Conservation (phyloP, 1,139 yeast species). For the Protomyces lactucae-debilis region DNA sequence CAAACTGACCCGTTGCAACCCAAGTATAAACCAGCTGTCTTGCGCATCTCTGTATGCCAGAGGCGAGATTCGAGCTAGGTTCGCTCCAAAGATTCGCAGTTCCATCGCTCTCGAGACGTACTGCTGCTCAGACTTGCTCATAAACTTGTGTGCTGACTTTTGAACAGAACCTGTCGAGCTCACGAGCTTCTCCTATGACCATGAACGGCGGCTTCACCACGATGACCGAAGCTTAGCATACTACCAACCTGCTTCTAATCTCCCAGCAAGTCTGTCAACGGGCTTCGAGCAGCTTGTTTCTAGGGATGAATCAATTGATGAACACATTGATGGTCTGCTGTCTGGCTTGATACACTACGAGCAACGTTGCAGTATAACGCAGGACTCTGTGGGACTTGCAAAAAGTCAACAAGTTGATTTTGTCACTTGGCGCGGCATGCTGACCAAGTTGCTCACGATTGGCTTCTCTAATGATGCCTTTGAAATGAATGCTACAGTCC, state of each 20-base stretch:
- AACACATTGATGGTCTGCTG: conserved; percentile 58
- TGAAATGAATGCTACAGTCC: conserved; percentile 56
- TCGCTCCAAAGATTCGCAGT: conserved; percentile 12
- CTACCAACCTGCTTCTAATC: conserved; percentile 25
- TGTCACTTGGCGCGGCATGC: conserved; percentile 76
- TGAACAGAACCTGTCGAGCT: conserved; percentile 60
- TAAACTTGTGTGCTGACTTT: background rate
- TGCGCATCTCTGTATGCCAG: background rate
- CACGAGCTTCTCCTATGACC: conserved; percentile 53
- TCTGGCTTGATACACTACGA: conserved; percentile 56
- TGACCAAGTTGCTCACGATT: conserved; percentile 60
- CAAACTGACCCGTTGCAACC: no score
- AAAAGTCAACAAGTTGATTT: conserved; percentile 45
- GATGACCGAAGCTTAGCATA: conserved; percentile 46
- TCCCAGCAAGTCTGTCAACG: conserved; percentile 49
- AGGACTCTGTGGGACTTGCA: conserved; percentile 41
- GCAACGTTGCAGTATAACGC: conserved; percentile 39
- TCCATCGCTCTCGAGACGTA: conserved; percentile 13
- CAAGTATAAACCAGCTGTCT: no score
- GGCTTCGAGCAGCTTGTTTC: conserved; percentile 60
- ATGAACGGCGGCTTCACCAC: conserved; percentile 47
- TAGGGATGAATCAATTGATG: conserved; percentile 51
- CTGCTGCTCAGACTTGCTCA: background rate
- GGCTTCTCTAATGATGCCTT: conserved; percentile 61
- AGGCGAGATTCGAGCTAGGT: conserved; percentile 1